Conservation (phyloP, 352 stramenopile genomes). For the Pythium rishiriense region DNA sequence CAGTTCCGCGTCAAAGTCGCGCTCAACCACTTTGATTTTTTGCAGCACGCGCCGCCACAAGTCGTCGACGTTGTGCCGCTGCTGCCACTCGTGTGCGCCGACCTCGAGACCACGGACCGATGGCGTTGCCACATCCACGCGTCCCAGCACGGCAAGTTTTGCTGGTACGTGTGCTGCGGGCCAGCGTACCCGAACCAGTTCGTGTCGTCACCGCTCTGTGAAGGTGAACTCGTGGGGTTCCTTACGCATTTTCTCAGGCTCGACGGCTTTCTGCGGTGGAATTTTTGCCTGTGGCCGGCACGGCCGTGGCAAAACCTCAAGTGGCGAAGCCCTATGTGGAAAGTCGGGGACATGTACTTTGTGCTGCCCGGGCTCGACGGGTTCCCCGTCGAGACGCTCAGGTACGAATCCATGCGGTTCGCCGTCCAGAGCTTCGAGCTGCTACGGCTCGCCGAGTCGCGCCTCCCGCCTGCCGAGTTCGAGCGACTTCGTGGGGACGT, state of each 20-base stretch:
- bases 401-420: slow-evolving; percentile 68
- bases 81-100: slow-evolving; percentile 63
- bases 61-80: slow-evolving; percentile 75
- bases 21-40: slow-evolving; percentile 75
- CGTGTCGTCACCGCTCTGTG: slow-evolving; percentile 68
- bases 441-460: slow-evolving; percentile 44
- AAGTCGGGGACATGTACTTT: slow-evolving; percentile 86
- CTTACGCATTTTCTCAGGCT: slow-evolving; percentile 78
- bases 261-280: slow-evolving; percentile 82
- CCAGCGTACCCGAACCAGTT: slow-evolving; percentile 78
- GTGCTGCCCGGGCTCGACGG: slow-evolving; percentile 67
- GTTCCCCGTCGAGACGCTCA: slow-evolving; percentile 65
- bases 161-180: slow-evolving; percentile 83
- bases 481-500: slow-evolving; percentile 54
- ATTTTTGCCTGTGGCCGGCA: slow-evolving; percentile 73
- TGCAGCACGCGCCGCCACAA: slow-evolving; percentile 58
- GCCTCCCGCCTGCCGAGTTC: slow-evolving; percentile 42
- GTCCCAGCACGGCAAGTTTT: slow-evolving; percentile 51
- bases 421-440: slow-evolving; percentile 70
- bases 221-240: slow-evolving; percentile 75
- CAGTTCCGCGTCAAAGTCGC: slow-evolving; percentile 74
- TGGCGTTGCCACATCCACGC: slow-evolving; percentile 53
- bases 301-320: slow-evolving; percentile 59
- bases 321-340: slow-evolving; percentile 66
- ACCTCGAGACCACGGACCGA: slow-evolving; percentile 57